A percentile compares a stretch with the other conserved stretches of the same genome.
Conservation (phyloP, 345 rosid species). For the Hibiscus trionum region DNA sequence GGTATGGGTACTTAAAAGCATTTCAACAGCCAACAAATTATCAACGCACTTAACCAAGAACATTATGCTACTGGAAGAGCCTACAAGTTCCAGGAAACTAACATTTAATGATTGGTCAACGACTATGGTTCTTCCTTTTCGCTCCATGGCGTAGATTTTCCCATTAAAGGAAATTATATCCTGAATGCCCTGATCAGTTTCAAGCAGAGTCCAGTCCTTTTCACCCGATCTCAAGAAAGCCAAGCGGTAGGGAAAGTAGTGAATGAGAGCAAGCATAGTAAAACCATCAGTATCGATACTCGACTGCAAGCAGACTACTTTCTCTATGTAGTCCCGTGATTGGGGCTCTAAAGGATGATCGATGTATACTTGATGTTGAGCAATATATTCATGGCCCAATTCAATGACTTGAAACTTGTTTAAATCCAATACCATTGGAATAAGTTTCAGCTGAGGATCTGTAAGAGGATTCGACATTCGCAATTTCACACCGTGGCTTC, state of each 20-base stretch:
- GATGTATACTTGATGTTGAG: fast-evolving
- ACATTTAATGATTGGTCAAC: constrained; percentile 32
- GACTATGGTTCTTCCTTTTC: constrained; percentile 48
- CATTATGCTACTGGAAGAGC: constrained; percentile 72
- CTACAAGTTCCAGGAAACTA: constrained; percentile 30
- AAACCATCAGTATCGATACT: constrained; percentile 25
- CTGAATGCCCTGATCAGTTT: constrained; percentile 41
- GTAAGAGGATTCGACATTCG: background rate
- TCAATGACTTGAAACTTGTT: background rate
- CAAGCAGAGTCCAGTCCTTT: constrained; percentile 45
- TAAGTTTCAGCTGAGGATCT: background rate
- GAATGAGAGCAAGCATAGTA: constrained; percentile 48
- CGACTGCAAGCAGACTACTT: constrained; percentile 40
- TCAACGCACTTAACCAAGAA: constrained; percentile 66
- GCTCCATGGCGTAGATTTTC: constrained; percentile 60
- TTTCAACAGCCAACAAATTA: constrained; percentile 65
- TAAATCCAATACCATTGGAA: constrained; percentile 1
- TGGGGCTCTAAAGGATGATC: background rate
- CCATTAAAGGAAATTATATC: constrained; percentile 61
- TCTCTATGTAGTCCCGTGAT: constrained; percentile 34
- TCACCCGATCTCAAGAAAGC: constrained; percentile 52
- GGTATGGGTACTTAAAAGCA: constrained; percentile 22
- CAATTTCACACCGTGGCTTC: background rate
- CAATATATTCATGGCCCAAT: constrained; percentile 8
- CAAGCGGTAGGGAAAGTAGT: constrained; percentile 40